Percentiles rank a stretch among this genome's conserved stretches.
These are phyloP conservation scores for Solanum tarapatanum DNA, from an alignment of 257 asterid species.

Conservation along the genomic window DNA sequence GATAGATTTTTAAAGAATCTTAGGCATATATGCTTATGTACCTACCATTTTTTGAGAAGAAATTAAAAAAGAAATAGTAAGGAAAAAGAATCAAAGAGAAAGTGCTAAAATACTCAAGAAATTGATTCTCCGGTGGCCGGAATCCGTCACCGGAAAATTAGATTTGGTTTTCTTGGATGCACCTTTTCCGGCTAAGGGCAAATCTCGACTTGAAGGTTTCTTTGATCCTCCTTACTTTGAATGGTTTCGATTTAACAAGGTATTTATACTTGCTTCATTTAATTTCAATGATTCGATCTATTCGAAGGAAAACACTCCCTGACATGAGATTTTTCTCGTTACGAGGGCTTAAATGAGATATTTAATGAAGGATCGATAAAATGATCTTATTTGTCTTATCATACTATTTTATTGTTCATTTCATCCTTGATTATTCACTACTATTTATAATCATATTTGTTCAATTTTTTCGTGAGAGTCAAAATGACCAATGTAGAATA, in stretches of 20 bases:
- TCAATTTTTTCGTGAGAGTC: not conserved
- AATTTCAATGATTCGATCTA: too few relatives aligned
- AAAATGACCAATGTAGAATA: not conserved
- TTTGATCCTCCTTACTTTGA: conserved; percentile 24
- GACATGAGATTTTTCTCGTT: too few relatives aligned
- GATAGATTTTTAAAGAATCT: not conserved
- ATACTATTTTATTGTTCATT: not conserved
- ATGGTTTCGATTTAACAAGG: conserved; percentile 27
- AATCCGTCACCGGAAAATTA: conserved; percentile 3
- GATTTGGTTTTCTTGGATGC: conserved; percentile 22
- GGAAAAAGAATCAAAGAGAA: not conserved
- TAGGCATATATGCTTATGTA: not conserved
- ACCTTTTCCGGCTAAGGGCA: conserved; percentile 17
- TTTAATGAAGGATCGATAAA: too few relatives aligned
- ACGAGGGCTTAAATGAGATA: too few relatives aligned
- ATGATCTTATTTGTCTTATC: too few relatives aligned
- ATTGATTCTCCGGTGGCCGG: conserved; percentile 20
- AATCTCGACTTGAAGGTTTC: conserved; percentile 18
- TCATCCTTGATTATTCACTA: not conserved
- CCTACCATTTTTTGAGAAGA: not conserved
- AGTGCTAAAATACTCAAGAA: conserved; percentile 22
- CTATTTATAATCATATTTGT: not conserved
- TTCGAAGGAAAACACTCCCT: not conserved
- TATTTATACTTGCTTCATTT: not conserved
- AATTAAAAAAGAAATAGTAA: not conserved